phyloP scores from a whole-genome alignment of 768 basidiomycete genomes.

The Tylopilus rubrobrunneus region DNA sequence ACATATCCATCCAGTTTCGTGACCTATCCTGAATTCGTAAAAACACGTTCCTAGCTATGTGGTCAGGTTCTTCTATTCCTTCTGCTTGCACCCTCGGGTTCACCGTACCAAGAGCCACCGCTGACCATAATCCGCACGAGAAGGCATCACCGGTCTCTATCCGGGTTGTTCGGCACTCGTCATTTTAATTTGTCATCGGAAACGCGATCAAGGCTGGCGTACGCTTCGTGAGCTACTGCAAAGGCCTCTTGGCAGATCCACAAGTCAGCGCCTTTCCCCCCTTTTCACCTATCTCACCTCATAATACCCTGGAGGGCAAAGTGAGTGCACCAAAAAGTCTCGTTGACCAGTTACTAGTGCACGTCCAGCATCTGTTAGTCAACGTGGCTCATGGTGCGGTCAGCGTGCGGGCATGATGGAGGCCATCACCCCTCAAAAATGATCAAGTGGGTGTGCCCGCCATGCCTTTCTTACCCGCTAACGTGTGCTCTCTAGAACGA shows the following conservation, averaged over 20 bases:
- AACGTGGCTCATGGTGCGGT: conserved; percentile 10
- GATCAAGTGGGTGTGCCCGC: no score
- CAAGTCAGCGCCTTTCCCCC: conserved; percentile 51
- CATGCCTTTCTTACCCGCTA: no score
- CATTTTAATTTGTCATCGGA: no score
- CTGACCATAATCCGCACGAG: conserved; percentile 72
- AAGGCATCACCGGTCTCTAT: conserved; percentile 86
- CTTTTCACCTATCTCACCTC: not conserved
- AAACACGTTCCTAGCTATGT: conserved; percentile 91
- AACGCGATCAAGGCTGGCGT: conserved; percentile 95
- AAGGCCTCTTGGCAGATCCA: conserved; percentile 73
- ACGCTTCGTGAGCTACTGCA: conserved; percentile 88
- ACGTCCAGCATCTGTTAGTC: not conserved
- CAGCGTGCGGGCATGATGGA: conserved; percentile 91
- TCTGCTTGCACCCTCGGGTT: not conserved
- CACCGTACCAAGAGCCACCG: conserved; percentile 51
- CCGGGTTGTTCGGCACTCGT: conserved; percentile 86
- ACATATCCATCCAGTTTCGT: conserved; percentile 54
- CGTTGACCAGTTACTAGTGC: conserved; percentile 58
- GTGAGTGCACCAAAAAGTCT: conserved; percentile 83
- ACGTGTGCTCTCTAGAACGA: no score
- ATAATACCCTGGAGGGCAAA: conserved; percentile 62
- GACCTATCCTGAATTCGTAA: conserved; percentile 90
- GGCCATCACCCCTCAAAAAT: conserved; percentile 91
- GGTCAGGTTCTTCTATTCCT: conserved; percentile 49